phyloP scores from a whole-genome alignment of 306 rosid species.

The Prunus padus region DNA sequence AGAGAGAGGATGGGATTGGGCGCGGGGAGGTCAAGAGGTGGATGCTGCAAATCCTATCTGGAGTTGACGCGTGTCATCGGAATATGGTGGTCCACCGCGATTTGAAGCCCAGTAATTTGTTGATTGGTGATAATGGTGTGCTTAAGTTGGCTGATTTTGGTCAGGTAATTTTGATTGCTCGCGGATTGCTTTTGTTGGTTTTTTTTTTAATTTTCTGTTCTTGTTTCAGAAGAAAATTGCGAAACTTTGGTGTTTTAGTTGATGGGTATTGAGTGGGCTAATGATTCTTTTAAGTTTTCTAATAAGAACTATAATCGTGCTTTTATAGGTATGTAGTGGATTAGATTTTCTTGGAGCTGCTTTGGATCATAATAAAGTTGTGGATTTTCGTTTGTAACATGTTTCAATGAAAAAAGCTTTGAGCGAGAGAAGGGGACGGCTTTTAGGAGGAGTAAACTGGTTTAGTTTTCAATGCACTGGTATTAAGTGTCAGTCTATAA shows the following conservation, averaged over 20 bases:
- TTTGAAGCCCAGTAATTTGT: conserved; percentile 73
- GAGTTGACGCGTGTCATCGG: conserved; percentile 74
- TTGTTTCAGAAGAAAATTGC: neutral
- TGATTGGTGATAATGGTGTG: conserved; percentile 74
- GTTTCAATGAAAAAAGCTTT: no score
- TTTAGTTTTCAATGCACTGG: neutral
- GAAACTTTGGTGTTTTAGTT: neutral
- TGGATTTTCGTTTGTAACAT: no score
- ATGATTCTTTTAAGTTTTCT: no score
- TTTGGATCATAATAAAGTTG: neutral
- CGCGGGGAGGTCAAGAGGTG: conserved; percentile 68
- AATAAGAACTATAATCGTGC: no score
- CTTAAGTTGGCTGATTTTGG: conserved; percentile 92
- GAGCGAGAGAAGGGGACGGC: no score
- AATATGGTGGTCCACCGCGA: conserved; percentile 75
- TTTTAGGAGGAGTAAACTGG: no score
- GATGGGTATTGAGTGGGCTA: neutral
- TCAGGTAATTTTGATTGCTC: conserved; percentile 50
- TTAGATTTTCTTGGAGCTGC: neutral
- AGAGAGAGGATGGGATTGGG: conserved; percentile 34
- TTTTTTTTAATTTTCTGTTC: neutral
- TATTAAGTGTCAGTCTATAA: neutral
- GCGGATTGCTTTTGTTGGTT: neutral
- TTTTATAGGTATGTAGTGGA: neutral
- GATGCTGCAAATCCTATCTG: conserved; percentile 73